phyloP scores from a whole-genome alignment of 495 filamentous ascomycete species.

The Aspergillus mulundensis region DNA sequence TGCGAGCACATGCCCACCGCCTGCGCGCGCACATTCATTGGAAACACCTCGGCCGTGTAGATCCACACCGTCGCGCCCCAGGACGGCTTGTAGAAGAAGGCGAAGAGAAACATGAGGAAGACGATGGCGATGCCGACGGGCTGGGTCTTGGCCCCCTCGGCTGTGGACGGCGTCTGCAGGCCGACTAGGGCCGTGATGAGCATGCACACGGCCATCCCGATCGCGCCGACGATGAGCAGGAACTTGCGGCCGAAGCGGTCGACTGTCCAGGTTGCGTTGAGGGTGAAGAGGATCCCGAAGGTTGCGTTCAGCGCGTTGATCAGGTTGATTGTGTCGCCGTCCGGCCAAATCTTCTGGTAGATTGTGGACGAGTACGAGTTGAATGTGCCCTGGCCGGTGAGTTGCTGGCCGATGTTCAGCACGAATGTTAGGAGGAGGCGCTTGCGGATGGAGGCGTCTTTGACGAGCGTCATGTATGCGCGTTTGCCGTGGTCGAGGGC shows the following conservation, averaged over 20 bases:
- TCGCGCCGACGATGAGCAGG: slow-evolving; percentile 62
- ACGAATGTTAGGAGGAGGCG: slow-evolving; percentile 50
- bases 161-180: slow-evolving; percentile 51
- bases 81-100: slow-evolving; percentile 66
- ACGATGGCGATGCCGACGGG: slow-evolving; percentile 62
- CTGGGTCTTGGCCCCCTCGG: slow-evolving; percentile 48
- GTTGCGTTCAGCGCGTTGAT: slow-evolving; percentile 73
- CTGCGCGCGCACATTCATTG: slow-evolving; percentile 63
- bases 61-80: slow-evolving; percentile 68
- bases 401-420: slow-evolving; percentile 58
- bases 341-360: slow-evolving; percentile 58
- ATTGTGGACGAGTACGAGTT: slow-evolving; percentile 62
- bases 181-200: slow-evolving; percentile 61
- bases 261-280: slow-evolving; percentile 65
- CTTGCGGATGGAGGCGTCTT: slow-evolving; percentile 58
- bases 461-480: slow-evolving; percentile 57
- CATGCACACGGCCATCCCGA: slow-evolving; percentile 66
- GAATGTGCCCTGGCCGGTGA: slow-evolving; percentile 58
- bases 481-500: slow-evolving; percentile 51
- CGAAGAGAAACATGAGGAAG: slow-evolving; percentile 60
- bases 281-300: slow-evolving; percentile 61
- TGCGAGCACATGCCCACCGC: slow-evolving; percentile 65
- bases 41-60: slow-evolving; percentile 62
- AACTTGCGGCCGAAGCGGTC: slow-evolving; percentile 67
- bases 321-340: slow-evolving; percentile 51